A percentile compares a stretch with the other conserved stretches of the same genome.
Evolutionary conservation across 106 monocot species (phyloP).

Genomic region (Hemerocallis citrina): DNA sequence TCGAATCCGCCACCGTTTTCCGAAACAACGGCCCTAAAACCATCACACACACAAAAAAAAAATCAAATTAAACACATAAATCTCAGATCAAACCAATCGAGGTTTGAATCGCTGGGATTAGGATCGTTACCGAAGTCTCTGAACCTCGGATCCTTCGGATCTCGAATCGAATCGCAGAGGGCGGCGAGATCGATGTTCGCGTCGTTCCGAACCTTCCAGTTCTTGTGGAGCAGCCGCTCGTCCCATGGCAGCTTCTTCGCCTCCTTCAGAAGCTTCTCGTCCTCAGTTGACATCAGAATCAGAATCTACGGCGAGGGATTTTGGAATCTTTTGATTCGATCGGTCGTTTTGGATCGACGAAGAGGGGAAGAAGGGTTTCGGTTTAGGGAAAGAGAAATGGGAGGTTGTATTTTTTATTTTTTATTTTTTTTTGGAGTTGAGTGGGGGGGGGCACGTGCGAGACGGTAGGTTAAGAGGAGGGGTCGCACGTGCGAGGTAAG

Average conservation of each 20-base stretch:
- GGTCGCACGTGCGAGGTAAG: constrained; percentile 3
- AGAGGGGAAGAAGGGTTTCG: not conserved
- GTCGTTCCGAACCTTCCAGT: constrained; percentile 99
- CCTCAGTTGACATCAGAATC: constrained; percentile 81
- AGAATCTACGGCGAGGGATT: not conserved
- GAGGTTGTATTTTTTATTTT: constrained; percentile 6
- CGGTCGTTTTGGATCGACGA: constrained; percentile 5
- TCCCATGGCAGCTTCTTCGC: constrained; percentile 99
- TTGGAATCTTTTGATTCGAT: not conserved
- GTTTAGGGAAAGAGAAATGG: not conserved
- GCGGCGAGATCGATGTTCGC: constrained; percentile 96
- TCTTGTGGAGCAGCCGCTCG: constrained; percentile 89
- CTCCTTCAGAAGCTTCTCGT: constrained; percentile 97
- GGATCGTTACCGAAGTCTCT: constrained; percentile 64
- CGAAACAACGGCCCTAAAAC: constrained; percentile 52
- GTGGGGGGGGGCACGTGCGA: constrained; percentile 26
- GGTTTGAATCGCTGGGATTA: not conserved
- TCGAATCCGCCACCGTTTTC: constrained; percentile 94
- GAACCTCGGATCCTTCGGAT: constrained; percentile 94
- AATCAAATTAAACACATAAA: not conserved
- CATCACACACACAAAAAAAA: not conserved
- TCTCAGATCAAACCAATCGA: constrained; percentile 1
- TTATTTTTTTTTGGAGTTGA: not conserved
- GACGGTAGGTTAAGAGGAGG: constrained; percentile 37
- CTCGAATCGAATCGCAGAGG: constrained; percentile 78